Evolutionary conservation across 441 rosid species (phyloP).

Genomic region (Populus hybrid): DNA sequence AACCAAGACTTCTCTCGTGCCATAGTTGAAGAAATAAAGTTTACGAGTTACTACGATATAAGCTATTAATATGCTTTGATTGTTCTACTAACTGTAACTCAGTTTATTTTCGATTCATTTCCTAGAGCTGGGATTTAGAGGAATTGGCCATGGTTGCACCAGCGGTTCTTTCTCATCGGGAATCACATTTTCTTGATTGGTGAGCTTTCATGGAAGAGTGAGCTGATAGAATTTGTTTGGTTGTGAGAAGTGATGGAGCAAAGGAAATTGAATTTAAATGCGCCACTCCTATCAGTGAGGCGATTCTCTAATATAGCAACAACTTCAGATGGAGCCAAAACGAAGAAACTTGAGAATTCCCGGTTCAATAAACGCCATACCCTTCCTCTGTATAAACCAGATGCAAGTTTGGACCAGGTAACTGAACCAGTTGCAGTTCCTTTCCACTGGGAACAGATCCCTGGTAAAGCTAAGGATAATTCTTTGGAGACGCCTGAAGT

Average conservation of each 20-base stretch:
- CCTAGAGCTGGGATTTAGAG: neutral
- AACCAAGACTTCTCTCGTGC: neutral
- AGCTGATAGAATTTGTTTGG: slow-evolving; percentile 6
- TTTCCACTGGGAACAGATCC: slow-evolving; percentile 82
- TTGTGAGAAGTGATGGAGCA: slow-evolving; percentile 52
- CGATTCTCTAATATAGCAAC: slow-evolving; percentile 31
- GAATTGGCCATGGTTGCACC: slow-evolving; percentile 10
- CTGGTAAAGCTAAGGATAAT: slow-evolving; percentile 62
- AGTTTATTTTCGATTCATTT: neutral
- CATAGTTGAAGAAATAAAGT: neutral
- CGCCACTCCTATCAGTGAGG: slow-evolving; percentile 80
- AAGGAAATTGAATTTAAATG: slow-evolving; percentile 62
- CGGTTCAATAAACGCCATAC: slow-evolving; percentile 20
- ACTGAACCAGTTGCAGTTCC: slow-evolving; percentile 84
- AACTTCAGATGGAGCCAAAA: slow-evolving; percentile 27
- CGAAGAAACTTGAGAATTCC: slow-evolving; percentile 25
- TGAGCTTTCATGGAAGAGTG: slow-evolving; percentile 13
- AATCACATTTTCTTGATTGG: neutral
- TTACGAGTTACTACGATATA: neutral
- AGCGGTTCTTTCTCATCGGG: neutral
- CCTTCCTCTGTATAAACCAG: slow-evolving; percentile 26
- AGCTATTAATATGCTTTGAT: neutral
- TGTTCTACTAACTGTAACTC: neutral
- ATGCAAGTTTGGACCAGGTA: slow-evolving; percentile 51
- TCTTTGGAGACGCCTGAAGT: slow-evolving; percentile 24